These are phyloP conservation scores for Termitomyces sp. DNA, from an alignment of 768 basidiomycete genomes.

Conservation along the genomic window DNA sequence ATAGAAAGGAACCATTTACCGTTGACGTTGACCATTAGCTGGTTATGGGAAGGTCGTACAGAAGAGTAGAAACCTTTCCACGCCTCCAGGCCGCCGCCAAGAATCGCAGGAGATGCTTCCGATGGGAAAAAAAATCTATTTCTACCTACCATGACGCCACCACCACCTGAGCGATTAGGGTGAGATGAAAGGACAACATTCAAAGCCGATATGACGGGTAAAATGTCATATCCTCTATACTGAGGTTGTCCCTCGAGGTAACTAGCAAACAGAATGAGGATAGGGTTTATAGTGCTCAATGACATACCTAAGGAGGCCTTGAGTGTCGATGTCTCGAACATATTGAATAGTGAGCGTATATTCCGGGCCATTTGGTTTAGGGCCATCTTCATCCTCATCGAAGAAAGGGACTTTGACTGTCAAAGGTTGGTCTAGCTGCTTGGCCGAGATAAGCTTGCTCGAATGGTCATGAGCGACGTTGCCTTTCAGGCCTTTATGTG, in stretches of 20 bases:
- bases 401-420: constrained; percentile 37
- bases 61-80: constrained; percentile 57
- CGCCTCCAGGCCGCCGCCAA: constrained; percentile 50
- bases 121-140: constrained; percentile 62
- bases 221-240: constrained; percentile 50
- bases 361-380: constrained; percentile 38
- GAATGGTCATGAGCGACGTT: constrained; percentile 53
- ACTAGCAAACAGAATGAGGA: constrained; percentile 30
- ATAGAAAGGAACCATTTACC: constrained; percentile 32
- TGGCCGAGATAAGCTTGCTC: constrained; percentile 43
- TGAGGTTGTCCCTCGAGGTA: constrained; percentile 50
- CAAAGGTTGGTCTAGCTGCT: constrained; percentile 39
- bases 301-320: constrained; percentile 36
- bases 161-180: constrained; percentile 45
- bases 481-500: constrained; percentile 39
- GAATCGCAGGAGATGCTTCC: constrained; percentile 39
- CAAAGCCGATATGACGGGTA: constrained; percentile 55
- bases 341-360: constrained; percentile 40
- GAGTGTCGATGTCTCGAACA: constrained; percentile 45
- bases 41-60: constrained; percentile 48
- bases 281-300: constrained; percentile 15
- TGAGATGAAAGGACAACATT: constrained; percentile 59
- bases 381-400: constrained; percentile 44
- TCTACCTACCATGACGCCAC: constrained; percentile 59
- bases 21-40: constrained; percentile 61